phyloP scores from a whole-genome alignment of 805 yeast genomes.

The Yamadazyma phyllophila region DNA sequence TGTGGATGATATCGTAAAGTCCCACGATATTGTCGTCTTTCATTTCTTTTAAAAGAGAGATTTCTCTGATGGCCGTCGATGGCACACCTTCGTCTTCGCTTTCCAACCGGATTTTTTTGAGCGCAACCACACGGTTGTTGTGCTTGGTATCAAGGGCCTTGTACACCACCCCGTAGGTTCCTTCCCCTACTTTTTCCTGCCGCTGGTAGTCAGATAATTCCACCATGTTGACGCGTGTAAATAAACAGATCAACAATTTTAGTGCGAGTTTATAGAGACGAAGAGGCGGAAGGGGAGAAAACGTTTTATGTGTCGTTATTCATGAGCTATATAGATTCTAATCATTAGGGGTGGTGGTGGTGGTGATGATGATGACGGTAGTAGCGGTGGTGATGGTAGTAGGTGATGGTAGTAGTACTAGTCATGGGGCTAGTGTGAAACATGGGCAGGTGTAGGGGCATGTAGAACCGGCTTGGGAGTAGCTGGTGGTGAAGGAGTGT shows the following conservation, averaged over 20 bases:
- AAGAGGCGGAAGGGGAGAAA: not conserved
- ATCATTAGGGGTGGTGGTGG: not conserved
- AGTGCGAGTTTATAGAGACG: not conserved
- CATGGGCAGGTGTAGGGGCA: not conserved
- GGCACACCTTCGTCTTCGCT: slow-evolving; percentile 99
- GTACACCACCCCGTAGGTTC: slow-evolving; percentile 97
- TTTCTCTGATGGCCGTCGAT: slow-evolving; percentile 95
- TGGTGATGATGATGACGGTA: not conserved
- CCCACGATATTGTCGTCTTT: slow-evolving; percentile 91
- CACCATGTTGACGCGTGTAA: slow-evolving; percentile 48
- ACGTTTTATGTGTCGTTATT: not conserved
- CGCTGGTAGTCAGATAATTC: slow-evolving; percentile 91
- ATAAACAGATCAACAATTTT: not conserved
- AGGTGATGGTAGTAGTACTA: too few relatives aligned
- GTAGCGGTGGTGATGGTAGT: not conserved
- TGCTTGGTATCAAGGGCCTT: slow-evolving; percentile 89
- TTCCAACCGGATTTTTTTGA: slow-evolving; percentile 91
- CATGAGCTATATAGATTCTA: slow-evolving; percentile 4
- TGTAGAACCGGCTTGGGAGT: not conserved
- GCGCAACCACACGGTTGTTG: slow-evolving; percentile 90
- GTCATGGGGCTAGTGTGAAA: not conserved
- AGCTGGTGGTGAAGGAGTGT: not conserved
- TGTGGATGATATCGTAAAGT: slow-evolving; percentile 89
- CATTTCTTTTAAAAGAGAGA: slow-evolving; percentile 89
- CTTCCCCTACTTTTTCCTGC: slow-evolving; percentile 96